A percentile compares a stretch with the other conserved stretches of the same genome.
Evolutionary conservation across 768 basidiomycete genomes (phyloP).

Genomic region (Leccinum uliginosum): DNA sequence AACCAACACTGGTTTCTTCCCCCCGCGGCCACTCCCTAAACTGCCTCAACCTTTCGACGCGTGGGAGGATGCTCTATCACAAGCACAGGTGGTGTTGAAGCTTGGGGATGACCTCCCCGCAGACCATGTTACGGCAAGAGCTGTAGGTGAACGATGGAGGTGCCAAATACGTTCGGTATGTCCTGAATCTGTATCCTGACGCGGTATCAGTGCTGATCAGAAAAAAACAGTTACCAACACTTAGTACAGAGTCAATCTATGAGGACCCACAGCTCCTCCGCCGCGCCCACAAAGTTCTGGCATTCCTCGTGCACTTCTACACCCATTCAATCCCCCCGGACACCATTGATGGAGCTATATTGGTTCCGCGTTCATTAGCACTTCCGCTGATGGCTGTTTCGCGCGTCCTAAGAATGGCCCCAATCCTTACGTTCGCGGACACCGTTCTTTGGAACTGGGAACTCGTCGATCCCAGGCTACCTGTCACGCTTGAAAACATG

Average conservation of each 20-base stretch:
- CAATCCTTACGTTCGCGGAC: slow-evolving; percentile 92
- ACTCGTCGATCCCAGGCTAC: slow-evolving; percentile 49
- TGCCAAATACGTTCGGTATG: slow-evolving; percentile 57
- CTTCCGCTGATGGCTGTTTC: slow-evolving; percentile 78
- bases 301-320: slow-evolving; percentile 89
- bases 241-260: slow-evolving; percentile 52
- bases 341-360: slow-evolving; percentile 35
- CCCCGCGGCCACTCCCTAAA: slow-evolving; percentile 53
- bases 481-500: slow-evolving; percentile 70
- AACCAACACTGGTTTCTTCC: slow-evolving; percentile 78
- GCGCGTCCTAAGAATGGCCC: slow-evolving; percentile 75
- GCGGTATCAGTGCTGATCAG: slow-evolving; percentile 10
- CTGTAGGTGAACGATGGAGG: slow-evolving; percentile 68
- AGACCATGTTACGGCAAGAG: slow-evolving; percentile 43
- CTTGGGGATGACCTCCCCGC: slow-evolving; percentile 55
- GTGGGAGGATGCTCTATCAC: slow-evolving; percentile 69
- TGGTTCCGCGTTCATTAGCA: slow-evolving; percentile 73
- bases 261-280: slow-evolving; percentile 60
- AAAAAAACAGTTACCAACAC: slow-evolving; percentile 63
- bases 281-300: slow-evolving; percentile 84
- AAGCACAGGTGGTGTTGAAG: slow-evolving; percentile 50
- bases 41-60: slow-evolving; percentile 49
- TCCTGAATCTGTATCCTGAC: slow-evolving; percentile 10
- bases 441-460: slow-evolving; percentile 94
- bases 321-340: slow-evolving; percentile 68